Conservation (phyloP, 768 basidiomycete species). For the Kwoniella mangroviensis region DNA sequence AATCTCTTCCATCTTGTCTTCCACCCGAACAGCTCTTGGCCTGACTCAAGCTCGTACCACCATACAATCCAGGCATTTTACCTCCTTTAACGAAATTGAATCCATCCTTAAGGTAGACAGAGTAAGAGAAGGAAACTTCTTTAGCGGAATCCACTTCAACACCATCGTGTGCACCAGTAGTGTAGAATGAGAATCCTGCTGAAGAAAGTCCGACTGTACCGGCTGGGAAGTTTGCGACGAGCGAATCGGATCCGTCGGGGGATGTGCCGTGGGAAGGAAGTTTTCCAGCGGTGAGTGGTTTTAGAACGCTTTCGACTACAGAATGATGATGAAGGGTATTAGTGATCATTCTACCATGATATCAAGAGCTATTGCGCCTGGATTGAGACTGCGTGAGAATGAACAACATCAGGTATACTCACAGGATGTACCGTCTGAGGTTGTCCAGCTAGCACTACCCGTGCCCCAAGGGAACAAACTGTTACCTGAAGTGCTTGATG, state of each 20-base stretch:
- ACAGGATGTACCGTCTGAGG: slow-evolving; percentile 14
- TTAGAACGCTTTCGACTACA: slow-evolving; percentile 44
- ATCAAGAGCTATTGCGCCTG: no score
- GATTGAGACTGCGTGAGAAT: no score
- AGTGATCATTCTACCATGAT: background rate
- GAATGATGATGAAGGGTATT: background rate
- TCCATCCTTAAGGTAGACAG: slow-evolving; percentile 67
- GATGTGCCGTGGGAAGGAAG: slow-evolving; percentile 36
- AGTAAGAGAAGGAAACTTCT: slow-evolving; percentile 73
- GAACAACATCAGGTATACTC: slow-evolving; percentile 1
- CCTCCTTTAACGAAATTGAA: slow-evolving; percentile 73
- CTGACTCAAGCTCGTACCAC: slow-evolving; percentile 63
- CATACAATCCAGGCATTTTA: slow-evolving; percentile 71
- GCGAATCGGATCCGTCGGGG: slow-evolving; percentile 47
- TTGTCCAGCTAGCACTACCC: slow-evolving; percentile 24
- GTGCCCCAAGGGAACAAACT: slow-evolving; percentile 27
- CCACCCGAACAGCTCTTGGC: slow-evolving; percentile 71
- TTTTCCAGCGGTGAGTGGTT: slow-evolving; percentile 45
- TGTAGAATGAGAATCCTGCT: slow-evolving; percentile 71
- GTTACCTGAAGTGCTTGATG: background rate
- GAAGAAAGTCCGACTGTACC: slow-evolving; percentile 33
- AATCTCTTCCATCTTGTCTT: slow-evolving; percentile 63
- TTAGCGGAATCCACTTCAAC: slow-evolving; percentile 65
- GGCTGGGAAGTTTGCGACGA: slow-evolving; percentile 41
- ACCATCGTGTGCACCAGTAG: slow-evolving; percentile 67